Evolutionary conservation across 257 asterid genomes (phyloP).

Genomic region (Euphrasia confusa): DNA sequence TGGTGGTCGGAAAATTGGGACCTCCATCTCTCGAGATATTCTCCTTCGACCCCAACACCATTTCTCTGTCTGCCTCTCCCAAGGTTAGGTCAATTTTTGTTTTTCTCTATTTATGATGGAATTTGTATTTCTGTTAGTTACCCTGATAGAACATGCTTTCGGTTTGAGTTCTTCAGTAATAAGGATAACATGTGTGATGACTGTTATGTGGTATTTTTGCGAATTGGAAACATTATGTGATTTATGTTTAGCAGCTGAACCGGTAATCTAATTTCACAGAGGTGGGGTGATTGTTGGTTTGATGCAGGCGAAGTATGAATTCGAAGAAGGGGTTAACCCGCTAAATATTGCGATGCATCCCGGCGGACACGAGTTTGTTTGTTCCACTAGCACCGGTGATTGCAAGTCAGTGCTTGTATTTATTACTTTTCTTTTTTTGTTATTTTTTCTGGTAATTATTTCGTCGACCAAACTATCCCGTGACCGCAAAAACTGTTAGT

Average conservation of each 20-base stretch:
- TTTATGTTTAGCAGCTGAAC: background rate
- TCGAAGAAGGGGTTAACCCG: slow-evolving; percentile 69
- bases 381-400: slow-evolving; percentile 83
- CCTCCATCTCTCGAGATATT: slow-evolving; percentile 73
- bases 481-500: background rate
- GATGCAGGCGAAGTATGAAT: slow-evolving; percentile 55
- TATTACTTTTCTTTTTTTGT: background rate
- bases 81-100: slow-evolving; percentile 44
- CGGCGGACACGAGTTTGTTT: slow-evolving; percentile 71
- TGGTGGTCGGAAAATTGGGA: slow-evolving; percentile 62
- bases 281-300: slow-evolving; percentile 1
- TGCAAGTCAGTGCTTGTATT: slow-evolving; percentile 63
- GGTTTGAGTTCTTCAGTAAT: background rate
- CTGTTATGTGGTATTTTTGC: background rate
- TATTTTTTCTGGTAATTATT: background rate
- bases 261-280: background rate
- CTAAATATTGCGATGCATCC: slow-evolving; percentile 75
- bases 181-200: background rate
- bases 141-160: too few species aligned
- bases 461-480: background rate
- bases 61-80: slow-evolving; percentile 68
- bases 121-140: background rate
- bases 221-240: background rate
- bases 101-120: background rate
- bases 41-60: slow-evolving; percentile 54